Base-by-base conservation (phyloP, 495 filamentous ascomycete species). In the Hypoxylon lienhwacheense region DNA sequence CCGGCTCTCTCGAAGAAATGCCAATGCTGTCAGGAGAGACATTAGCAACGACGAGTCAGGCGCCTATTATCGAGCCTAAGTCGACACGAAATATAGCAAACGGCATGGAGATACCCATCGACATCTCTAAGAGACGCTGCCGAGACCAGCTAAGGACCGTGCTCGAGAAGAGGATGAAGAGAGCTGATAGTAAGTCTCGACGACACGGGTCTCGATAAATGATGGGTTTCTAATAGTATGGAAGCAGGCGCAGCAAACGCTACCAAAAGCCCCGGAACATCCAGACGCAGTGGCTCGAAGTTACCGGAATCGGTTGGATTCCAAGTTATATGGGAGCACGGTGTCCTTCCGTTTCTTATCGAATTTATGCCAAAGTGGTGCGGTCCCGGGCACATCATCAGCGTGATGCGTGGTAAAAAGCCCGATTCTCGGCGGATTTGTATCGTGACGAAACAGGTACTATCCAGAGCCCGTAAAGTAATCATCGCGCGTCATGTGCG, bases 321-420 rank as follows among this genome's bases (percentile, higher is more conserved):
- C 28, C 66, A 63, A 11, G 25, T 66, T 1, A 22, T 68, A 4
- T 68, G 66, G 66, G 66, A 68, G 40, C 66, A 68, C 14, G 55
- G 56, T 6, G 52, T 68, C 2, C 66, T 68, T 7, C 66, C 66
- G 5, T 68, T 68, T 36, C 63, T 68, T 0, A 44, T 50, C 52
- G 66, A 68, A 29, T 60, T 64, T 34, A 45, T 68, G 26, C 66
- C 66, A 2, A 66, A 64, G 24, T 68, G 66, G 66, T 68, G 66
- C 40, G 66, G 66, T 7, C 59, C 63, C 0, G 66, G 66, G 11
- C 63, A 68, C 17, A 58, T 64, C 11, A 66, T 68, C 45, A 66
- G 57, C 20, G 63, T 68, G n/a, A 49, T 40, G n/a, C 63, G 66
- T 33, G 63, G 66, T 2, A 59, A 51, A 14, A 54, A 40, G 20